Evolutionary conservation across 176 grass and related monocot genomes (phyloP).

Genomic region (Ampelocalamus luodianensis): DNA sequence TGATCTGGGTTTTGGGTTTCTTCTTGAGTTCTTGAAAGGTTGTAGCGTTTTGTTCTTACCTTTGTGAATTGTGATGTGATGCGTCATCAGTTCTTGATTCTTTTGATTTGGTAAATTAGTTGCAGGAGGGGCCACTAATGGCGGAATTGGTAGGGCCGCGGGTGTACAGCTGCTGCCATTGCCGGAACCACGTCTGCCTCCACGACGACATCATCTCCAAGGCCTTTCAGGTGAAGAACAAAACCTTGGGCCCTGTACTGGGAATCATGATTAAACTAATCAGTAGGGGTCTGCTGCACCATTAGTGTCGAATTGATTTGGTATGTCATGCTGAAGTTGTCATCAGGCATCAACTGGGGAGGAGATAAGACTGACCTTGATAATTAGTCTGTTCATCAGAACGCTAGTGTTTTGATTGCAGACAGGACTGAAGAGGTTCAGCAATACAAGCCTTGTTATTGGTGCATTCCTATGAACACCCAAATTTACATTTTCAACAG

Average conservation of each 20-base stretch:
- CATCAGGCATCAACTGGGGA: not conserved
- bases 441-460: not conserved
- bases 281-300: not conserved
- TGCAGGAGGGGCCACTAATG: slow-evolving; percentile 35
- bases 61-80: not conserved
- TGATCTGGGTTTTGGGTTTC: slow-evolving; percentile 11
- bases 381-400: not conserved
- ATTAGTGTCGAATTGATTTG: not conserved
- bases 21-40: not conserved
- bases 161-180: slow-evolving; percentile 73
- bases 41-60: no score
- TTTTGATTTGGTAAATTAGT: slow-evolving; percentile 32
- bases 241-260: not conserved
- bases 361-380: not conserved
- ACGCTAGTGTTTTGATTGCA: not conserved
- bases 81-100: slow-evolving; percentile 24
- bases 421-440: not conserved
- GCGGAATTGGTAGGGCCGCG: slow-evolving; percentile 60
- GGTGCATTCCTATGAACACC: not conserved
- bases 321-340: not conserved
- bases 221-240: slow-evolving; percentile 70
- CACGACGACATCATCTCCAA: slow-evolving; percentile 85
- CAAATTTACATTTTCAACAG: not conserved
- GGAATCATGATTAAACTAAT: not conserved
- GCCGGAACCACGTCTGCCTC: slow-evolving; percentile 78